Conservation (phyloP, 768 basidiomycete genomes). For the Agaricus blazei region DNA sequence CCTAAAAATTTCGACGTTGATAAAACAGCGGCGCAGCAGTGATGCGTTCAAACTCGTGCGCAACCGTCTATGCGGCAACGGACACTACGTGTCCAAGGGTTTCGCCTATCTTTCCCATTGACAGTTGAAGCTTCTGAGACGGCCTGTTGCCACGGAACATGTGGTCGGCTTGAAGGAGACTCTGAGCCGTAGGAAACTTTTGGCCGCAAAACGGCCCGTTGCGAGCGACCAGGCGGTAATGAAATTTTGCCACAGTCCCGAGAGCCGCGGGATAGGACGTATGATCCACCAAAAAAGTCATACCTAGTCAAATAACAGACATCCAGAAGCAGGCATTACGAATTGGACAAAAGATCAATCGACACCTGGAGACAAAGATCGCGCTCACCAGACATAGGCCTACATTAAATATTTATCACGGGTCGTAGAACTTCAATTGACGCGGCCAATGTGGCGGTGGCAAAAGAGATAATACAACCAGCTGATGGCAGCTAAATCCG, state of each 20-base stretch:
- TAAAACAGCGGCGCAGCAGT: not conserved
- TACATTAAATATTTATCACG: not conserved
- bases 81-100: not conserved
- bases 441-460: constrained; percentile 2
- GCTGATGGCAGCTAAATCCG: constrained; percentile 6
- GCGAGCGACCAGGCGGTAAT: not conserved
- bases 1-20: not conserved
- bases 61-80: not conserved
- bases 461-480: not conserved
- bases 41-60: not conserved
- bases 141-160: constrained; percentile 5
- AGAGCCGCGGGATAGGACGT: constrained; percentile 1
- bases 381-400: not conserved
- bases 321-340: not conserved
- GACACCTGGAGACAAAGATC: not conserved
- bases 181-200: not conserved
- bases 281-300: not conserved
- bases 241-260: constrained; percentile 6
- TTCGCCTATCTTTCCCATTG: not conserved
- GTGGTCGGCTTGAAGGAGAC: not conserved
- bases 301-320: not conserved
- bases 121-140: not conserved
- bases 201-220: not conserved
- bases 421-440: not conserved
- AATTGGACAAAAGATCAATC: not conserved